Evolutionary conservation across 768 basidiomycete species (phyloP).

Genomic region (Boletus subparvulus): DNA sequence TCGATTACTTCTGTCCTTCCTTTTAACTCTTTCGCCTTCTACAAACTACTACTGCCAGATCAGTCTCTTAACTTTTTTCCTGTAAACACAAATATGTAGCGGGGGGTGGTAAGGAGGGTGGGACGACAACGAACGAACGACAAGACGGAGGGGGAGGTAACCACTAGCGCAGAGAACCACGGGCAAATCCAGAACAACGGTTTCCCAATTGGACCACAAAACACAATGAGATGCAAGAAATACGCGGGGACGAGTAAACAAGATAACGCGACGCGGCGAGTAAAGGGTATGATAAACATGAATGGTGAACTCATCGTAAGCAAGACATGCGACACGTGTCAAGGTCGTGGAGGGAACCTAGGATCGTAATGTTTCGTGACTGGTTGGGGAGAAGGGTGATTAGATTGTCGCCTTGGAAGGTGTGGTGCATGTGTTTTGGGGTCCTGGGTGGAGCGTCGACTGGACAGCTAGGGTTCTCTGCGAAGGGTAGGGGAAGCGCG

Average conservation of each 20-base stretch:
- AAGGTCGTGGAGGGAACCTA: constrained; percentile 10
- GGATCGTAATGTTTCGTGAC: constrained; percentile 28
- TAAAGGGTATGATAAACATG: constrained; percentile 33
- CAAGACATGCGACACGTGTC: constrained; percentile 28
- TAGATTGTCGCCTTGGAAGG: constrained; percentile 30
- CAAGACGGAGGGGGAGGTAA: constrained; percentile 1
- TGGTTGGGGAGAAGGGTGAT: constrained; percentile 16
- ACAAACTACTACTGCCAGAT: constrained; percentile 29
- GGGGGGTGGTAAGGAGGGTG: neutral
- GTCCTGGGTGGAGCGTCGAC: constrained; percentile 13
- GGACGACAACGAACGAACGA: constrained; percentile 12
- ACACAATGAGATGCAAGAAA: constrained; percentile 25
- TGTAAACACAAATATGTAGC: constrained; percentile 22
- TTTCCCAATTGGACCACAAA: constrained; percentile 22
- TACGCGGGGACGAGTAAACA: constrained; percentile 26
- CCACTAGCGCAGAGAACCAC: constrained; percentile 18
- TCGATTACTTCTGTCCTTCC: constrained; percentile 36
- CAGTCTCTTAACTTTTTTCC: constrained; percentile 23
- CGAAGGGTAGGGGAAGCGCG: neutral
- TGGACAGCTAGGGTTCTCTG: constrained; percentile 15
- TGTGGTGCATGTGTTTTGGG: constrained; percentile 12
- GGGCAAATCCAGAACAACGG: constrained; percentile 18
- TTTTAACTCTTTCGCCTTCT: constrained; percentile 22
- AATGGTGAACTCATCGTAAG: constrained; percentile 30
- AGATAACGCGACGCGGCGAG: constrained; percentile 29